phyloP scores from a whole-genome alignment of 495 filamentous ascomycete species.

The Rostrohypoxylon terebratum region DNA sequence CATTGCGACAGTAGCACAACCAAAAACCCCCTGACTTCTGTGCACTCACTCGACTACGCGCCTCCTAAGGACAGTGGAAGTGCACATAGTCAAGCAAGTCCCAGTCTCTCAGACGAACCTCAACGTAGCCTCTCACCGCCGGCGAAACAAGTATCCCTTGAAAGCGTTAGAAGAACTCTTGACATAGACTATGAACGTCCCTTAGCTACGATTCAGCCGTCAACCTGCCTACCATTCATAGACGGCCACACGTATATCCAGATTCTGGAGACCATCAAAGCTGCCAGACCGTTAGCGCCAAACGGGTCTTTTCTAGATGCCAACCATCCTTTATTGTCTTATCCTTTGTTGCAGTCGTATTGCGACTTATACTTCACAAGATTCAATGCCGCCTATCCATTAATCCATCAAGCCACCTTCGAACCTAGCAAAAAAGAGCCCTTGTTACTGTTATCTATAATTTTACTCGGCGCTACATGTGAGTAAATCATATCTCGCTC shows the following conservation, averaged over 20 bases:
- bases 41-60: constrained; percentile 27
- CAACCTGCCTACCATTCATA: constrained; percentile 48
- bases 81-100: constrained; percentile 26
- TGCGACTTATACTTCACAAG: constrained; percentile 66
- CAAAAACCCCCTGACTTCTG: constrained; percentile 25
- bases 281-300: constrained; percentile 54
- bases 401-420: constrained; percentile 66
- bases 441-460: constrained; percentile 61
- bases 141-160: neutral
- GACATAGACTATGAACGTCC: constrained; percentile 40
- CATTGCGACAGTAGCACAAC: constrained; percentile 15
- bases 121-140: constrained; percentile 5
- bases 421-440: constrained; percentile 59
- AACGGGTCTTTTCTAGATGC: constrained; percentile 56
- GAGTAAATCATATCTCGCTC: neutral
- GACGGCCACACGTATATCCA: constrained; percentile 54
- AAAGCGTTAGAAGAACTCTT: neutral
- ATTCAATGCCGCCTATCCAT: constrained; percentile 67
- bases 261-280: constrained; percentile 59
- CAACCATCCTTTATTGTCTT: constrained; percentile 61
- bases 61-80: constrained; percentile 10
- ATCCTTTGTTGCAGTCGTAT: constrained; percentile 61
- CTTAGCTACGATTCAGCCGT: constrained; percentile 31
- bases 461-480: constrained; percentile 67
- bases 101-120: constrained; percentile 16